phyloP scores from a whole-genome alignment of 2,329 filamentous ascomycete genomes.

The Helotiales sp. region DNA sequence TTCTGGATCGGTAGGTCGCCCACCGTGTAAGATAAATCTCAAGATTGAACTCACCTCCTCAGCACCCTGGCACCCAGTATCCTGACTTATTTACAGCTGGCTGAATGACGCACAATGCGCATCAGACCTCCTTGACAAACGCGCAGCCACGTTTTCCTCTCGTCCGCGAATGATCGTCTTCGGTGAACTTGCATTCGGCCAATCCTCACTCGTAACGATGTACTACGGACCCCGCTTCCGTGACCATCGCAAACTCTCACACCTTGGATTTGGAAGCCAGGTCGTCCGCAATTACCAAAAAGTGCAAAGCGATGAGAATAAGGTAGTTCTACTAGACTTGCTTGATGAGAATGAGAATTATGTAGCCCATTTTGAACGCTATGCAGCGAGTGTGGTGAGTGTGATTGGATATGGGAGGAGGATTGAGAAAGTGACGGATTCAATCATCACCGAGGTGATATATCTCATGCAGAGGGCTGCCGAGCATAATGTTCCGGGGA shows the following conservation, averaged over 20 bases:
- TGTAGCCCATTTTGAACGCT: conserved; percentile 11
- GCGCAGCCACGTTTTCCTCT: conserved; percentile 14
- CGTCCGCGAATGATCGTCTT: conserved; percentile 15
- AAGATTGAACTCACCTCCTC: too few species aligned
- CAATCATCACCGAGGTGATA: conserved; percentile 14
- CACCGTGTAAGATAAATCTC: too few species aligned
- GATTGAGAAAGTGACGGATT: conserved; percentile 6
- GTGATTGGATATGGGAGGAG: conserved; percentile 17
- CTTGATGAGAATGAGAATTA: conserved; percentile 6
- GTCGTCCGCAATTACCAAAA: conserved; percentile 11
- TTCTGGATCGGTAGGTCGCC: conserved; percentile 15
- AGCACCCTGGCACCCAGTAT: too few species aligned
- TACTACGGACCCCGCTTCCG: conserved; percentile 12
- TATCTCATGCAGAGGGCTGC: conserved; percentile 15
- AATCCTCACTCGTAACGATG: conserved; percentile 11
- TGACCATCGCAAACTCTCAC: conserved; percentile 12
- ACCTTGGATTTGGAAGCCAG: conserved; percentile 14
- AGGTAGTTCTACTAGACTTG: conserved; percentile 8
- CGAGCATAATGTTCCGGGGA: conserved; percentile 16
- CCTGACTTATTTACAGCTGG: too few species aligned
- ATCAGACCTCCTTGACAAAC: conserved; percentile 15
- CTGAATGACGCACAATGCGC: conserved; percentile 11
- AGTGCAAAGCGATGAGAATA: conserved; percentile 16
- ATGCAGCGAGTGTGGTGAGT: conserved; percentile 13
- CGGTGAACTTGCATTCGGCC: conserved; percentile 11